Evolutionary conservation across 2,329 filamentous ascomycete genomes (phyloP), one percentile per base, ranked within the genome.

Genomic region (Epichloe uncinata): DNA sequence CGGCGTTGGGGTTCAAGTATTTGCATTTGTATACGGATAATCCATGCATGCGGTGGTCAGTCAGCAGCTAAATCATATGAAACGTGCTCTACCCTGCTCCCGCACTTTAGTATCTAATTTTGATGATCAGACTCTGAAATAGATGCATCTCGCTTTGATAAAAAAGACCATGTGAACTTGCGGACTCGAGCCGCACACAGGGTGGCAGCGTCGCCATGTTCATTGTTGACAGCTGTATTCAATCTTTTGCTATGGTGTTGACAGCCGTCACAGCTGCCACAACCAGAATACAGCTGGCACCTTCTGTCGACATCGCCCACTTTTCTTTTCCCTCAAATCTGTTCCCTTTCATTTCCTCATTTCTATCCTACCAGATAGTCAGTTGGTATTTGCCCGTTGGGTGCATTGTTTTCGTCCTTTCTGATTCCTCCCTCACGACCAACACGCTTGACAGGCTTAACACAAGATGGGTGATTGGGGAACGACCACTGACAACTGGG

Each of bases 381-480:
- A 5, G 35, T 37, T 37, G 15, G 12, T 37, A 7, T n/a, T 7
- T n/a, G 35, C 35, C 35, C 35, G 6, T n/a, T 13, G 3, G 13
- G 35, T 37, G 35, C 35, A 37, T n/a, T 8, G 12, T 13, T 37
- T 37, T 13, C 35, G 13, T n/a, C 35, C 13, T 37, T 37, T n/a
- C 35, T 37, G 13, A 13, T 2, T 15, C 35, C 13, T n/a, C 5
- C 12, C 13, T 5, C 35, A 37, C 35, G 13, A 37, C 18, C 34
- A n/a, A 26, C n/a, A 37, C 12, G 12, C 18, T 22, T 30, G 8
- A 30, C 30, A 30, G 30, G 30, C 30, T 22, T 18, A 7, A 15
- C 18, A 48, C 38, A 42, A 42, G n/a, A 53, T 53, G 53, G 47
- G 37, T 22, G 44, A 35, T 34, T 53, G 51, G 49, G 37, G 9